Conservation (phyloP, 1,139 yeast genomes). For the Hansenula lynferdii region DNA sequence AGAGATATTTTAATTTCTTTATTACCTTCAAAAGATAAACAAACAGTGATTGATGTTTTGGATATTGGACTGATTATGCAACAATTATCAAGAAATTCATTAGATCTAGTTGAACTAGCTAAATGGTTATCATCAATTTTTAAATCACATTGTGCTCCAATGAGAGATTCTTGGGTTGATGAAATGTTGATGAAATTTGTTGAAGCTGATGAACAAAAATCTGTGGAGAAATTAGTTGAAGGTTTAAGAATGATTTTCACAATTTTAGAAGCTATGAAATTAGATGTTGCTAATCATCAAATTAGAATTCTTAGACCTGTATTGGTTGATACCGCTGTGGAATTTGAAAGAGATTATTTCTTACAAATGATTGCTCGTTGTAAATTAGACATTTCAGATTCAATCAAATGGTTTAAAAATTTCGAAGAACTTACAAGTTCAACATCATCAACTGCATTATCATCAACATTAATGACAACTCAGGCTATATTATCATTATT, state of each 20-base stretch:
- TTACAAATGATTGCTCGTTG: conserved; percentile 62
- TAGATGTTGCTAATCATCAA: conserved; percentile 94
- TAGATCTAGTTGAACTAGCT: conserved; percentile 67
- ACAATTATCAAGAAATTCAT: conserved; percentile 63
- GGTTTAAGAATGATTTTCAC: conserved; percentile 79
- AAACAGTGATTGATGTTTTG: conserved; percentile 64
- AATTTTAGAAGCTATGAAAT: conserved; percentile 91
- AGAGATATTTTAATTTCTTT: conserved; percentile 72
- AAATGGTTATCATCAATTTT: conserved; percentile 67
- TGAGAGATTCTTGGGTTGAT: conserved; percentile 89
- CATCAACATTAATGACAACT: too few species aligned
- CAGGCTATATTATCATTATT: conserved; percentile 44
- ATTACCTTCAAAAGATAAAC: conserved; percentile 74
- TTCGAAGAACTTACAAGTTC: conserved; percentile 24
- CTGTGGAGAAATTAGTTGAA: conserved; percentile 57
- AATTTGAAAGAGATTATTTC: conserved; percentile 86
- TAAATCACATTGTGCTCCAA: conserved; percentile 89
- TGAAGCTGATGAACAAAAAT: conserved; percentile 50
- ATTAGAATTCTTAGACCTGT: conserved; percentile 82
- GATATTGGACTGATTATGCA: conserved; percentile 76
- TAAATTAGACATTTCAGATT: conserved; percentile 61
- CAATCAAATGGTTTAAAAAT: conserved; percentile 66
- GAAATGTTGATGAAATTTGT: conserved; percentile 72
- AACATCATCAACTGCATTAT: too few species aligned
- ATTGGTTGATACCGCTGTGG: conserved; percentile 84